Evolutionary conservation across 805 yeast genomes (phyloP).

Genomic region (Metschnikowia gruessii): DNA sequence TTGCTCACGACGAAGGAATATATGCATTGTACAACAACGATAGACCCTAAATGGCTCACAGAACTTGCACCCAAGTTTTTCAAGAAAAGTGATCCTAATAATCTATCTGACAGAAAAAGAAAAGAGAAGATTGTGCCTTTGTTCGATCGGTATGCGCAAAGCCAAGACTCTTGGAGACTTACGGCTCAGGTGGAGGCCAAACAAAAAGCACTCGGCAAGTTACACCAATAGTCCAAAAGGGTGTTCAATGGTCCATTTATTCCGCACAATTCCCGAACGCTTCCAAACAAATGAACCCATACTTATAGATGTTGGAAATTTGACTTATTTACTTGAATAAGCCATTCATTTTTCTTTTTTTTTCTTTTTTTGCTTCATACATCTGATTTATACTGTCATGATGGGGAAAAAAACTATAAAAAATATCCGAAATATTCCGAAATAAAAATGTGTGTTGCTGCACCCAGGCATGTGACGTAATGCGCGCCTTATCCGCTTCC

Average conservation of each 20-base stretch:
- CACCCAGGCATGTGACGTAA: not conserved
- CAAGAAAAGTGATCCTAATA: constrained; percentile 53
- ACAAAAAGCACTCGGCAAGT: constrained; percentile 24
- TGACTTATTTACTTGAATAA: no score
- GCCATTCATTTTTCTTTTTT: no score
- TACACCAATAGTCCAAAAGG: constrained; percentile 10
- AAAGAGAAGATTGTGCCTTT: constrained; percentile 72
- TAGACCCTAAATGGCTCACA: constrained; percentile 78
- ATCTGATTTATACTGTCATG: no score
- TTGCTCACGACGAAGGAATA: constrained; percentile 84
- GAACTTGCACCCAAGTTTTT: constrained; percentile 73
- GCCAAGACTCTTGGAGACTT: constrained; percentile 75
- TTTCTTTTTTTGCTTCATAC: no score
- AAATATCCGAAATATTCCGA: not conserved
- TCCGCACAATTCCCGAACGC: not conserved
- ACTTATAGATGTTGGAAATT: no score
- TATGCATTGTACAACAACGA: constrained; percentile 83
- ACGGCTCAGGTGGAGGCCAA: constrained; percentile 41
- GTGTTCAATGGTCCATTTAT: not conserved
- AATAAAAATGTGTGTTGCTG: no score
- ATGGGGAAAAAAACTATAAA: not conserved
- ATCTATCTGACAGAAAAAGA: constrained; percentile 49
- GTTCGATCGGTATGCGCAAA: constrained; percentile 54
- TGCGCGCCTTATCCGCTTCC: constrained; percentile 3
- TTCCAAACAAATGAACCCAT: not conserved